A percentile compares a stretch with the other conserved stretches of the same genome.
These are phyloP conservation scores for Hagleromyces aurorensis DNA, from an alignment of 805 yeast genomes.

Conservation along the genomic window DNA sequence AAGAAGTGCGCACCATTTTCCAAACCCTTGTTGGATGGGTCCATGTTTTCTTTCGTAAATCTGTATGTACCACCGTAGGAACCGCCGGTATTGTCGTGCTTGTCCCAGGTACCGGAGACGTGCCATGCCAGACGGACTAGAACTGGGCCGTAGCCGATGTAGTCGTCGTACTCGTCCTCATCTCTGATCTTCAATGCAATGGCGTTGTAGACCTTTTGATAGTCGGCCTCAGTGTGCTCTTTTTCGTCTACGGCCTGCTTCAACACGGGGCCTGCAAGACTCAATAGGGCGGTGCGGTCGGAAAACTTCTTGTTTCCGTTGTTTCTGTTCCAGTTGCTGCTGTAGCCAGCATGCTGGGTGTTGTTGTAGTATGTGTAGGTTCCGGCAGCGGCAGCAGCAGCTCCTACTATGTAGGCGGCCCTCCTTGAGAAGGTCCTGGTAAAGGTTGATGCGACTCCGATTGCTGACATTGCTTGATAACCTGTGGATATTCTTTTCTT, in stretches of 20 bases:
- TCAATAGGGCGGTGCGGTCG: conserved; percentile 25
- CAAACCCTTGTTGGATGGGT: conserved; percentile 58
- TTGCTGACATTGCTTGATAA: too few relatives aligned
- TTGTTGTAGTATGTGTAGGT: conserved; percentile 25
- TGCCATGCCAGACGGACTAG: conserved; percentile 83
- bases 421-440: conserved; percentile 19
- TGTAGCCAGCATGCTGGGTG: conserved; percentile 10
- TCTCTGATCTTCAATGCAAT: conserved; percentile 57
- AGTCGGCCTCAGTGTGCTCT: conserved; percentile 39
- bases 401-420: conserved; percentile 17
- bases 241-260: conserved; percentile 30
- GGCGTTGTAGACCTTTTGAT: conserved; percentile 60
- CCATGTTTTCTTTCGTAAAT: conserved; percentile 41
- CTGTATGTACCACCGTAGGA: conserved; percentile 67
- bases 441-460: conserved; percentile 18
- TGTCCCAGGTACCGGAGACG: conserved; percentile 73
- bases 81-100: conserved; percentile 50
- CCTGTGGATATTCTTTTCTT: too few relatives aligned
- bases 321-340: conserved; percentile 11
- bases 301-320: conserved; percentile 13
- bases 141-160: conserved; percentile 67
- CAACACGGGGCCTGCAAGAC: conserved; percentile 33
- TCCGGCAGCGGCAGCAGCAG: conserved; percentile 29
- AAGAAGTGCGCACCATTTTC: conserved; percentile 48
- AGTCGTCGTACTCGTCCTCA: conserved; percentile 52